Conservation (phyloP, 2,329 filamentous ascomycete genomes). For the Dactylellina haptotyla region DNA sequence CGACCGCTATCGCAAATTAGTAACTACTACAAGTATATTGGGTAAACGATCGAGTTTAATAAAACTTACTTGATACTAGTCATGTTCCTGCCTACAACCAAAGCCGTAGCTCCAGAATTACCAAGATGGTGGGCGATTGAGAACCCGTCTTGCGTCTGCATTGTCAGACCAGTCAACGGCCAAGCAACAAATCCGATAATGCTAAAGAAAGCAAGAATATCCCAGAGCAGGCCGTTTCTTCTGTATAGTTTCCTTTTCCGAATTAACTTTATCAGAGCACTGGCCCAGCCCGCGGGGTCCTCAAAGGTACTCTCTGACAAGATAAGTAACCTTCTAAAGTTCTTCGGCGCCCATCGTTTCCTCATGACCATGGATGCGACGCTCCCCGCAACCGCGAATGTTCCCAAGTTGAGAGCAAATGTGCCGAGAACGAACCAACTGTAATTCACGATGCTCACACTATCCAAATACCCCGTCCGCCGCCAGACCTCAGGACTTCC, state of each 20-base stretch:
- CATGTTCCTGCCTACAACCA: conserved; percentile 34
- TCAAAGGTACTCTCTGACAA: conserved; percentile 36
- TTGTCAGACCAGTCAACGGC: conserved; percentile 45
- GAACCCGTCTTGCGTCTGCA: conserved; percentile 44
- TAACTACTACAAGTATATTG: background rate
- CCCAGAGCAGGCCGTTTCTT: conserved; percentile 34
- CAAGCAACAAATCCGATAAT: conserved; percentile 46
- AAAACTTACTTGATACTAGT: conserved; percentile 39
- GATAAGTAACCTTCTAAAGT: conserved; percentile 38
- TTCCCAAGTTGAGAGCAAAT: conserved; percentile 40
- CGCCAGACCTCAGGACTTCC: conserved; percentile 31
- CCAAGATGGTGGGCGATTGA: conserved; percentile 23
- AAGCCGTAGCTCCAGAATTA: conserved; percentile 5
- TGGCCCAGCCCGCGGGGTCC: conserved; percentile 41
- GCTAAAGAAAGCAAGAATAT: conserved; percentile 39
- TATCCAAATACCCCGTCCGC: conserved; percentile 40
- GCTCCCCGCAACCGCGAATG: conserved; percentile 29
- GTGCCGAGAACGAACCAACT: conserved; percentile 50
- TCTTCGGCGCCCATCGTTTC: conserved; percentile 32
- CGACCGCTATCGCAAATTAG: conserved; percentile 13
- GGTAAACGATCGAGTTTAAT: background rate
- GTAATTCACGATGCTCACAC: conserved; percentile 45
- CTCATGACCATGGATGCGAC: conserved; percentile 48
- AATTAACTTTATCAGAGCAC: conserved; percentile 8
- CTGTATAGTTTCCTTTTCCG: conserved; percentile 28